Percentiles rank a stretch among this genome's conserved stretches.
These are phyloP conservation scores for Filosporella fistucella DNA, from an alignment of 495 filamentous ascomycete species.

Conservation along the genomic window DNA sequence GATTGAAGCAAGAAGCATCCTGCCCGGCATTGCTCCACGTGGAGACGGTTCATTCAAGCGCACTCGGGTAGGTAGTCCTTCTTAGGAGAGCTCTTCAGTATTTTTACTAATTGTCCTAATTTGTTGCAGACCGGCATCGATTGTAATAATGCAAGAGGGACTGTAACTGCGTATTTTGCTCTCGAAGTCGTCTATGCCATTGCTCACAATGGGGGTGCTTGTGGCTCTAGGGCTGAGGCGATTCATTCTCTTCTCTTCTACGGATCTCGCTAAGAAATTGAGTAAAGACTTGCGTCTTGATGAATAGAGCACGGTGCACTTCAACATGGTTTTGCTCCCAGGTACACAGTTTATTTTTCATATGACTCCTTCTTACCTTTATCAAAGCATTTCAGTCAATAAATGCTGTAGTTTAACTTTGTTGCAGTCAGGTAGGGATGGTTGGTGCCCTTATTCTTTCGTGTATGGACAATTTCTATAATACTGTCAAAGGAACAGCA, in stretches of 20 bases:
- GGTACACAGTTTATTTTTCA: background rate
- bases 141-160: background rate
- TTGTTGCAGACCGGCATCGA: background rate
- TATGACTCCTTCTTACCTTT: background rate
- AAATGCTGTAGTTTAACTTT: background rate
- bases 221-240: background rate
- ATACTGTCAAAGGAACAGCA: background rate
- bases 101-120: background rate
- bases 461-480: background rate
- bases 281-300: background rate
- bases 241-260: background rate
- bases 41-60: too few relatives aligned
- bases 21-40: background rate
- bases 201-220: background rate
- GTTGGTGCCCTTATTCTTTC: background rate
- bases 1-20: background rate
- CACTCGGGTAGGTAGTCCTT: background rate
- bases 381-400: background rate
- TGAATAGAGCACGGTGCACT: background rate
- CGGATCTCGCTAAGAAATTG: background rate
- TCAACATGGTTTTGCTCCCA: background rate
- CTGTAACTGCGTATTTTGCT: background rate
- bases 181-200: background rate
- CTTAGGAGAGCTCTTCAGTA: background rate
- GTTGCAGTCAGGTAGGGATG: background rate